phyloP scores from a whole-genome alignment of 352 stramenopile genomes.

The Aphanomyces euteiches region DNA sequence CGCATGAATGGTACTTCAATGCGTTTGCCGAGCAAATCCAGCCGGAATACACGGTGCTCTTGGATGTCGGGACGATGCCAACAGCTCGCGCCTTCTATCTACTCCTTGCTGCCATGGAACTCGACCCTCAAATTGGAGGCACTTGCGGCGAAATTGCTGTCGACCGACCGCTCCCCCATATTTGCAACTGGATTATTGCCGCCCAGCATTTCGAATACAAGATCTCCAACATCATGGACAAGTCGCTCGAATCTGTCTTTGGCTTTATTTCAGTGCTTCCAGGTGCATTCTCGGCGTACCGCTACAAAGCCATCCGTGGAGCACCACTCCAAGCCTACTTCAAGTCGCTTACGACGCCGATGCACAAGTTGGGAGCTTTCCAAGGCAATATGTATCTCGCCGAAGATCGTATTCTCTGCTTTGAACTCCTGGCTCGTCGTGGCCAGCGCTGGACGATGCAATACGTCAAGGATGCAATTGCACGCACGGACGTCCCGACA shows the following conservation, averaged over 20 bases:
- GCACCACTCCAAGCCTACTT: constrained; percentile 41
- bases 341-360: constrained; percentile 35
- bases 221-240: constrained; percentile 41
- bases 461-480: constrained; percentile 40
- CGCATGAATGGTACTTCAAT: constrained; percentile 39
- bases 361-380: constrained; percentile 38
- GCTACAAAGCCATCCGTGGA: constrained; percentile 37
- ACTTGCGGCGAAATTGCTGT: constrained; percentile 43
- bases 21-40: constrained; percentile 38
- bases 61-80: constrained; percentile 41
- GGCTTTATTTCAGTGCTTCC: constrained; percentile 42
- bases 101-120: constrained; percentile 34
- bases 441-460: constrained; percentile 38
- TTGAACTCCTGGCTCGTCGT: constrained; percentile 38
- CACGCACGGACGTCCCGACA: constrained; percentile 40
- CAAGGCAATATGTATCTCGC: constrained; percentile 45
- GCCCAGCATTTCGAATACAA: constrained; percentile 45
- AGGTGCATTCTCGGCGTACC: constrained; percentile 41
- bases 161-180: constrained; percentile 24
- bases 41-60: constrained; percentile 37
- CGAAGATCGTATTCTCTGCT: constrained; percentile 43
- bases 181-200: constrained; percentile 34
- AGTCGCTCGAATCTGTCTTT: constrained; percentile 39
- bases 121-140: constrained; percentile 37
- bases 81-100: constrained; percentile 25